Evolutionary conservation across 805 yeast genomes (phyloP).

Genomic region (Jamesozyma piceae): DNA sequence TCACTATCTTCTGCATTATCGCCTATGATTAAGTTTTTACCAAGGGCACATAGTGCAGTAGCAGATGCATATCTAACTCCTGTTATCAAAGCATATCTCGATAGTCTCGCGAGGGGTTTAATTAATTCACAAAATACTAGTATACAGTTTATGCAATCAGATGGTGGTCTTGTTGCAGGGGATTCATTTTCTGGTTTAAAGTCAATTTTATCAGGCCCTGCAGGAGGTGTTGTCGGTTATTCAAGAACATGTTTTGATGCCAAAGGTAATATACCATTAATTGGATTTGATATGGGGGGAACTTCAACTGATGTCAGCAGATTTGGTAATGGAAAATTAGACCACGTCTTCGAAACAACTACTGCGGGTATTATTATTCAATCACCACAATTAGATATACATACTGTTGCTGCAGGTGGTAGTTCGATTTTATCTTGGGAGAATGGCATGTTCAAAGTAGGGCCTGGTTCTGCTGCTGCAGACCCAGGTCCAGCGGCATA

Average conservation of each 20-base stretch:
- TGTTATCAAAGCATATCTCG: conserved; percentile 55
- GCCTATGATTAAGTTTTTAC: conserved; percentile 71
- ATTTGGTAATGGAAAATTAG: conserved; percentile 56
- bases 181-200: conserved; percentile 73
- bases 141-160: conserved; percentile 89
- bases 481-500: conserved; percentile 89
- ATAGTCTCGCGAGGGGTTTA: conserved; percentile 54
- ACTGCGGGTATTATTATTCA: conserved; percentile 79
- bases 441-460: conserved; percentile 69
- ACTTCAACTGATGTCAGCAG: conserved; percentile 81
- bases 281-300: conserved; percentile 89
- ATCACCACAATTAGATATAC: conserved; percentile 75
- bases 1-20: conserved; percentile 60
- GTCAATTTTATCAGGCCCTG: conserved; percentile 92
- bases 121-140: conserved; percentile 37
- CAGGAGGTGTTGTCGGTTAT: conserved; percentile 95
- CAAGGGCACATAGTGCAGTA: conserved; percentile 67
- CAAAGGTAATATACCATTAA: conserved; percentile 47
- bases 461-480: conserved; percentile 81
- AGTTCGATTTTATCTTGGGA: conserved; percentile 61
- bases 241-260: conserved; percentile 68
- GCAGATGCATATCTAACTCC: conserved; percentile 84
- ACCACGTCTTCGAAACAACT: conserved; percentile 73
- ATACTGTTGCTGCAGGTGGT: conserved; percentile 81
- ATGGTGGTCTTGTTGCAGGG: conserved; percentile 89